These are phyloP conservation scores for Wickerhamiella kurtzmanii DNA, from an alignment of 805 yeast genomes.

Conservation along the genomic window DNA sequence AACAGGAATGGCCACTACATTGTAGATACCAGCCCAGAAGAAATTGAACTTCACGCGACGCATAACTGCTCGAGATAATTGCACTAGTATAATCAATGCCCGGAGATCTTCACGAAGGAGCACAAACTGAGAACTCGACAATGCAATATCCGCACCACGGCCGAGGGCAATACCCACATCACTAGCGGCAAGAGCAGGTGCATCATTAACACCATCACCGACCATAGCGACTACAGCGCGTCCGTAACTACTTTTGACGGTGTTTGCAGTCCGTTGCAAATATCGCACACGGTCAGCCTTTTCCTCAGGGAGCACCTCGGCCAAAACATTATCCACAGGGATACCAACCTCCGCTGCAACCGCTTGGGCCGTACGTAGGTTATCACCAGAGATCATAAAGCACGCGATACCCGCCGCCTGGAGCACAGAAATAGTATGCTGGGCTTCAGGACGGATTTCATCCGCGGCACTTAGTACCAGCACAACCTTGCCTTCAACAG, in stretches of 20 bases:
- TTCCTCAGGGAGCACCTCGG: slow-evolving; percentile 62
- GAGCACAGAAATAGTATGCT: slow-evolving; percentile 30
- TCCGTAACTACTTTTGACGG: slow-evolving; percentile 14
- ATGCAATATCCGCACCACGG: slow-evolving; percentile 62
- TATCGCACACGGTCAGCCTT: slow-evolving; percentile 47
- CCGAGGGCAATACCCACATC: slow-evolving; percentile 70
- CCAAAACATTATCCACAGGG: slow-evolving; percentile 36
- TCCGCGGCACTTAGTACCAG: slow-evolving; percentile 45
- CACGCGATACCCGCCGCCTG: slow-evolving; percentile 37
- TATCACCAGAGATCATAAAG: slow-evolving; percentile 74
- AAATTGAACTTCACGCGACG: slow-evolving; percentile 66
- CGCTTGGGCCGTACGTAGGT: slow-evolving; percentile 49
- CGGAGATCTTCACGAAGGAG: slow-evolving; percentile 38
- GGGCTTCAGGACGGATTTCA: slow-evolving; percentile 37
- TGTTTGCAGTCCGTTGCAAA: slow-evolving; percentile 34
- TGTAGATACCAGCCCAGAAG: slow-evolving; percentile 76
- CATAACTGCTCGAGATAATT: slow-evolving; percentile 59
- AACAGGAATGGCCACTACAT: slow-evolving; percentile 73
- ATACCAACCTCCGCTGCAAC: slow-evolving; percentile 55
- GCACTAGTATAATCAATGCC: slow-evolving; percentile 44
- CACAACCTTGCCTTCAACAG: slow-evolving; percentile 27
- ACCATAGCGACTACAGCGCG: slow-evolving; percentile 53
- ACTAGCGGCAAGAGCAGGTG: slow-evolving; percentile 63
- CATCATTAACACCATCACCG: slow-evolving; percentile 76
- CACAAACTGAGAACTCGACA: slow-evolving; percentile 62